Base-by-base conservation (phyloP, 2,329 filamentous ascomycete species). In the Gnomoniopsis smithogilvyi region DNA sequence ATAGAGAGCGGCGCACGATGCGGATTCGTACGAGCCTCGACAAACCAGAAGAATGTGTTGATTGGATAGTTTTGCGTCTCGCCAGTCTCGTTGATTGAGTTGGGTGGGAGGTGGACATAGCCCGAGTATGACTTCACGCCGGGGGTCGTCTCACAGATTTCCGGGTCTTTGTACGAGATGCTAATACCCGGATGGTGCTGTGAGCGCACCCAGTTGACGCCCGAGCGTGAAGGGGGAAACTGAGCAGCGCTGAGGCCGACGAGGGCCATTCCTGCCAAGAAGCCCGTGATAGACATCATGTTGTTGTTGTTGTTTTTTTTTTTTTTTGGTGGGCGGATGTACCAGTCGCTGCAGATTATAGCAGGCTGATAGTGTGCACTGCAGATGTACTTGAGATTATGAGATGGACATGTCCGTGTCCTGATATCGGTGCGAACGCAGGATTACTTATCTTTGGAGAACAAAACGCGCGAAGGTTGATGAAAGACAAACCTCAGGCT, bases 41-140 rank as follows among this genome's bases (percentile, higher is more conserved):
- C 82, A 66, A 86, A 87, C 82, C 84, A 85, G 70, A 87, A 88
- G 70, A 86, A 87, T n/a, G 81, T 83, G 66, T 85, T 86, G 67
- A 85, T 83, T 62, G 81, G 69, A 64, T 84, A 81, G 38, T 71
- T 65, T 26, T 74, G 62, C 14, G 45, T 41, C 51, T 59, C 55
- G n/a, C 58, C 63, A 26, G 48, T 46, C 51, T 61, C 61, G 33
- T 68, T 64, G 48, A 76, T 64, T 1, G 76, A 72, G 30, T 74
- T 74, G 2, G 78, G 76, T 2, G 82, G 81, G 3, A 87, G 74
- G 68, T 82, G 78, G 15, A 87, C 79, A 63, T 86, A 87, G 36
- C 84, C 84, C 0, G 80, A 76, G 68, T 81, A 87, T 69, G 91
- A 88, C 69, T 86, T 77, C 48, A 78, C 68, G 66, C 89, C 89